Evolutionary conservation across 148 eudicot species (phyloP), one percentile per base, ranked within the genome.

Genomic region (Cornus suecica): DNA sequence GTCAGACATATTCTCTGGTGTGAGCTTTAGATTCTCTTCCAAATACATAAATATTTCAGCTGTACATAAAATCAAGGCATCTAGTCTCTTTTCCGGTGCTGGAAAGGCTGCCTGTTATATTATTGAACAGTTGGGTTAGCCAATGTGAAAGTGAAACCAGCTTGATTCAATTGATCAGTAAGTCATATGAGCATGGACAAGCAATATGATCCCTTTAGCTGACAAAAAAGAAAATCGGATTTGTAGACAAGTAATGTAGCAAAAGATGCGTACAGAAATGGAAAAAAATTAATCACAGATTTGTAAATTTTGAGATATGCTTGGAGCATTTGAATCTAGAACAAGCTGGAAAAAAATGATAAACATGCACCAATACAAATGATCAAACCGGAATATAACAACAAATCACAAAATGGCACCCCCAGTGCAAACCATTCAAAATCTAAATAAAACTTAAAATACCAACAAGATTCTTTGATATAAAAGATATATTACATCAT

Each of bases 21-120:
- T 90, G 16, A 95, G 97, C 86, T 86, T 92, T 52, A 95, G 84
- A 81, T 89, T 92, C 58, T 95, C 99, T 69, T 90, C 97, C 79
- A 95, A 80, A 85, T 90, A 87, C 80, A 84, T 54, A 54, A 92
- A 87, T 73, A 95, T 84, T 73, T 92, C 97, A 32, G 88, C 74
- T 54, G 89, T 78, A 72, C 90, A 95, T 75, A 89, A 87, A 82
- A 92, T 86, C 70, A 95, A 80, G 41, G 97, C 99, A 75, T 95
- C 97, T 76, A 92, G 78, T 82, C 94, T 92, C 84, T 86, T 95
- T 77, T 92, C 99, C 63, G 85, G 94, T 64, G 97, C 86, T 75
- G 92, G 90, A 83, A 95, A 95, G 56, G 97, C 97, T 76, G 87
- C 91, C 99, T 95, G 89, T 72, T 67, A 58, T 25, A 58, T 1